These are phyloP conservation scores for Sechiopsis laciniata DNA, from an alignment of 306 rosid species.

Conservation along the genomic window DNA sequence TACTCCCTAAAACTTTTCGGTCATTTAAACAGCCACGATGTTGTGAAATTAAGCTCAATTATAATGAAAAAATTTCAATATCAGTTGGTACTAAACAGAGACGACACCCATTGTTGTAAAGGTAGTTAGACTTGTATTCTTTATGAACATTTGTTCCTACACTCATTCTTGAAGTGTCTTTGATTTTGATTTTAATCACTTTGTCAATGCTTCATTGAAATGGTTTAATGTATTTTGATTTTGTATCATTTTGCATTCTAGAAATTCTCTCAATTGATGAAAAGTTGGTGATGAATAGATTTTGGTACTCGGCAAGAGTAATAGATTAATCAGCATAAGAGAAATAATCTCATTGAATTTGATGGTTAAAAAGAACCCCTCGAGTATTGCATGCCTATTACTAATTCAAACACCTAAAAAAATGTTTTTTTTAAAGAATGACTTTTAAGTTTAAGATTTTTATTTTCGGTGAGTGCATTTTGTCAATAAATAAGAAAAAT, in stretches of 20 bases:
- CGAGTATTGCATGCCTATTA: no score
- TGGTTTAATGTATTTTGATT: neutral
- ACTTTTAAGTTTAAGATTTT: no score
- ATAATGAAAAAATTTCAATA: neutral
- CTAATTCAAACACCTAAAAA: no score
- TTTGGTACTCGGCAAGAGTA: no score
- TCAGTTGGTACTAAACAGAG: neutral
- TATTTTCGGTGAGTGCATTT: no score
- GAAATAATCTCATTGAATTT: no score
- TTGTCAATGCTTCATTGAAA: neutral
- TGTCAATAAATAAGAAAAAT: no score
- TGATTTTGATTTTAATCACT: neutral
- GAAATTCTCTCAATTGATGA: neutral
- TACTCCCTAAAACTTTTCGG: neutral
- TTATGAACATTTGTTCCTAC: neutral
- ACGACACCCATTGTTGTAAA: neutral
- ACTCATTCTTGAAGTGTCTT: constrained; percentile 5
- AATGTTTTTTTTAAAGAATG: no score
- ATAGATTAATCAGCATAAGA: no score
- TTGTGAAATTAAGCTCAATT: neutral
- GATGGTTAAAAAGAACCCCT: no score
- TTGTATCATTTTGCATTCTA: neutral
- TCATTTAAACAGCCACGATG: neutral
- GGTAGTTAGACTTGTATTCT: neutral
- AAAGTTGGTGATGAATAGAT: no score